These are phyloP conservation scores for Monosporozyma yasuniensis DNA, from an alignment of 805 yeast species.

Conservation along the genomic window DNA sequence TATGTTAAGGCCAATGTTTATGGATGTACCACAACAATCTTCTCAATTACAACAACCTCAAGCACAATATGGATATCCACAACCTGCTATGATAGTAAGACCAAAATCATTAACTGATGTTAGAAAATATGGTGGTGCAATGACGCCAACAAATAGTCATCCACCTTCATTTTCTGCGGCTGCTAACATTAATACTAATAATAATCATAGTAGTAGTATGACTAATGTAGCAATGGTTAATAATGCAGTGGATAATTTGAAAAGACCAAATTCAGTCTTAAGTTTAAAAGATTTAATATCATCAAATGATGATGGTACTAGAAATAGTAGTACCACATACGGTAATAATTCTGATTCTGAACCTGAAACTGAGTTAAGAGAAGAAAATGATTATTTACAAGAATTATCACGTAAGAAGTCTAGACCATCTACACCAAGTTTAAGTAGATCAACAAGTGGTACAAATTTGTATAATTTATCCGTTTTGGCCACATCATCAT, in stretches of 20 bases:
- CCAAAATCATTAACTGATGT: constrained; percentile 22
- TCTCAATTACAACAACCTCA: not conserved
- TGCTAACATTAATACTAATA: not conserved
- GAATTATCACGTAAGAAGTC: constrained; percentile 23
- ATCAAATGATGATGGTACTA: constrained; percentile 14
- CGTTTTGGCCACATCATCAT: constrained; percentile 1
- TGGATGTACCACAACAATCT: constrained; percentile 9
- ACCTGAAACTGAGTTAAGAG: constrained; percentile 6
- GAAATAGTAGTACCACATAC: not conserved
- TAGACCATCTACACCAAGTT: constrained; percentile 22
- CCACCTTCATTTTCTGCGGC: not conserved
- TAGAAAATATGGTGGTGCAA: not conserved
- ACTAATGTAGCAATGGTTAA: not conserved
- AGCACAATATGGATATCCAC: not conserved
- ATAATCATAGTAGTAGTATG: not conserved
- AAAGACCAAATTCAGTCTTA: constrained; percentile 21
- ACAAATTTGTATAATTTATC: constrained; percentile 10
- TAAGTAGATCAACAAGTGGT: constrained; percentile 22
- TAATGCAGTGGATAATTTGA: constrained; percentile 5
- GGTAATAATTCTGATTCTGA: constrained; percentile 1
- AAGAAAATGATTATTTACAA: constrained; percentile 13
- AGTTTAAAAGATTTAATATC: constrained; percentile 15
- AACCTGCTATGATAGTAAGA: constrained; percentile 11
- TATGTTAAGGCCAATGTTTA: constrained; percentile 9
- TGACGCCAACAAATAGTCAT: not conserved